These are phyloP conservation scores for Clathrospora elynae DNA, from an alignment of 2,329 filamentous ascomycete genomes.

Conservation along the genomic window DNA sequence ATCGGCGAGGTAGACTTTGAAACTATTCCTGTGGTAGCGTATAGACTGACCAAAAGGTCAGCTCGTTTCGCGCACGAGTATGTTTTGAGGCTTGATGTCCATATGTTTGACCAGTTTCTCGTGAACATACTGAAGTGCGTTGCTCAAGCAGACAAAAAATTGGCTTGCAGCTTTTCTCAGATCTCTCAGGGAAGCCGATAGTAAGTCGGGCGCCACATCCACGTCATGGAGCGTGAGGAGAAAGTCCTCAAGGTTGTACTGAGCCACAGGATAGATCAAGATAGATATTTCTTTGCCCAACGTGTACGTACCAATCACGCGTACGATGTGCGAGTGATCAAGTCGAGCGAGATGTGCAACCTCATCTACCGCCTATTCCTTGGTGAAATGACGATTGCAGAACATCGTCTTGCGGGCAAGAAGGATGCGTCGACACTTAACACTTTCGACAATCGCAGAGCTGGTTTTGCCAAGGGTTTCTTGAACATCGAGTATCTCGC, in stretches of 20 bases:
- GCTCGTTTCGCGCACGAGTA: conserved; percentile 21
- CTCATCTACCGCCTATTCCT: conserved; percentile 25
- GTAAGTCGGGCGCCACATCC: background rate
- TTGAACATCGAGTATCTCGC: too few relatives aligned
- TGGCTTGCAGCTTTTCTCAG: background rate
- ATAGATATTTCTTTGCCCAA: conserved; percentile 19
- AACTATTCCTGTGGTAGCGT: too few relatives aligned
- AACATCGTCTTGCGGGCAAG: conserved; percentile 29
- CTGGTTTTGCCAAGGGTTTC: too few relatives aligned
- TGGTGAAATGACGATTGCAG: conserved; percentile 17
- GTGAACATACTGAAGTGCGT: conserved; percentile 24
- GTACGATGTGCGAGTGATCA: conserved; percentile 26
- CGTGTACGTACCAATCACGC: conserved; percentile 26
- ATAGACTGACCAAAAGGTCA: background rate
- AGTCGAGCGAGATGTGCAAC: conserved; percentile 25
- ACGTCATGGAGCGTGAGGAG: conserved; percentile 6
- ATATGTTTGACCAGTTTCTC: conserved; percentile 25
- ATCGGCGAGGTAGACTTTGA: conserved; percentile 31
- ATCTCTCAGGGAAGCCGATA: too few relatives aligned
- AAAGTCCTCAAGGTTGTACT: conserved; percentile 24
- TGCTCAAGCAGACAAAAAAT: conserved; percentile 20
- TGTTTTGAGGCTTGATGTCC: conserved; percentile 36
- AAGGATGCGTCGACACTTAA: too few relatives aligned
- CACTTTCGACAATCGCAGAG: too few relatives aligned
- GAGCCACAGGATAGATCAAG: conserved; percentile 27